Conservation (phyloP, 257 asterid species). For the Handroanthus guayacan region DNA sequence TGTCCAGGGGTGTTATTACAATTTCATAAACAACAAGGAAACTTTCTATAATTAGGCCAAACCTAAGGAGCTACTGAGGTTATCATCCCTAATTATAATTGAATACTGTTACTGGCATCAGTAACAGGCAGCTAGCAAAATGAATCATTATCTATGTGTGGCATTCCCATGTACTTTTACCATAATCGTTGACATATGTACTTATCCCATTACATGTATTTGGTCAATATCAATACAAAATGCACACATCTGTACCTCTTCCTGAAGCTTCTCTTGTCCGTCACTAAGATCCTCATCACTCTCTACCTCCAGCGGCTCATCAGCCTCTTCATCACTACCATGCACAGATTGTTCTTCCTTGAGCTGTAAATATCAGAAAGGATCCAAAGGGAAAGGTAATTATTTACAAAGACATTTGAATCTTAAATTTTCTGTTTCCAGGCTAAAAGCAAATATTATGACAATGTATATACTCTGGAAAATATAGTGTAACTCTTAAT, state of each 20-base stretch:
- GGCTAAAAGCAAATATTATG: background rate
- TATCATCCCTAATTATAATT: too few relatives aligned
- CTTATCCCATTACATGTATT: background rate
- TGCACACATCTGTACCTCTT: slow-evolving; percentile 59
- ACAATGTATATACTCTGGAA: background rate
- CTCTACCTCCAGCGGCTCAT: slow-evolving; percentile 77
- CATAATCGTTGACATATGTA: background rate
- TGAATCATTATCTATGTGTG: background rate
- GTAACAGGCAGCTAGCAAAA: slow-evolving; percentile 7
- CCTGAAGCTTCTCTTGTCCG: slow-evolving; percentile 57
- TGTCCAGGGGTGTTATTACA: too few relatives aligned
- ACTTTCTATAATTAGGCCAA: too few relatives aligned
- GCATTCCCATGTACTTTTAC: background rate
- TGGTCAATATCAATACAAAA: slow-evolving; percentile 8
- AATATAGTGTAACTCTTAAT: background rate
- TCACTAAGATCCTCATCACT: slow-evolving; percentile 90
- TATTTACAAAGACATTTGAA: background rate
- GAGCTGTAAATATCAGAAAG: slow-evolving; percentile 60
- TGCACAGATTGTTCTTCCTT: slow-evolving; percentile 91
- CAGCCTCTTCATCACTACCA: slow-evolving; percentile 95
- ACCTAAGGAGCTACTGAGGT: too few relatives aligned
- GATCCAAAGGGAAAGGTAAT: background rate
- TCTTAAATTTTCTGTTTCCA: background rate
- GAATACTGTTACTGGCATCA: background rate
- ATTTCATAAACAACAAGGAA: too few relatives aligned